A percentile compares a stretch with the other conserved stretches of the same genome.
These are phyloP conservation scores for Trametes coccinea DNA, from an alignment of 768 basidiomycete genomes.

Conservation along the genomic window DNA sequence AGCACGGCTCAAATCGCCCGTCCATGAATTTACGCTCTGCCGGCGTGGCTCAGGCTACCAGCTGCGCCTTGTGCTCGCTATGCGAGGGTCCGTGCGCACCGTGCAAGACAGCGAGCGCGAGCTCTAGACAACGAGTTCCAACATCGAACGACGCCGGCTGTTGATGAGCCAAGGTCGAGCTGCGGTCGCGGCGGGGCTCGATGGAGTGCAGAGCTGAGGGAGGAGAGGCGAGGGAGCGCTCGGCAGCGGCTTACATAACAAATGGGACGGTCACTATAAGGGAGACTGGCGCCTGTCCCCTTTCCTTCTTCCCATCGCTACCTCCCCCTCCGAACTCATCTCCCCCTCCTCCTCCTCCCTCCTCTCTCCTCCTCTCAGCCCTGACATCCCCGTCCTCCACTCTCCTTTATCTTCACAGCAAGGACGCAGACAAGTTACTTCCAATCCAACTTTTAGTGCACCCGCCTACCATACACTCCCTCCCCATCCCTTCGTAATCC, in stretches of 20 bases:
- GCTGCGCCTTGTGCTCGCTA: too few relatives aligned
- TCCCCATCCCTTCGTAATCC: slow-evolving; percentile 10
- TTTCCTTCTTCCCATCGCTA: slow-evolving; percentile 1
- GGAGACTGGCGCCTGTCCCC: slow-evolving; percentile 8
- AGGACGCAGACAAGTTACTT: slow-evolving; percentile 3
- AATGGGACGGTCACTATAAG: slow-evolving; percentile 6
- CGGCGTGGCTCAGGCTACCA: too few relatives aligned
- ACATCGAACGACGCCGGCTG: slow-evolving; percentile 5
- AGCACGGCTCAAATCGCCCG: slow-evolving; percentile 2
- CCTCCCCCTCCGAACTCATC: slow-evolving; percentile 6
- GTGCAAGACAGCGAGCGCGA: background rate
- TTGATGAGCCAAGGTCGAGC: slow-evolving; percentile 6
- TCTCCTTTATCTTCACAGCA: slow-evolving; percentile 19
- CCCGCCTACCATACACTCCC: slow-evolving; percentile 1
- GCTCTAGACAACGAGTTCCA: slow-evolving; percentile 2
- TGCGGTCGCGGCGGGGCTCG: slow-evolving; percentile 18
- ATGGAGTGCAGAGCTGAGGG: background rate
- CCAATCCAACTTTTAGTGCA: background rate
- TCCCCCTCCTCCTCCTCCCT: background rate
- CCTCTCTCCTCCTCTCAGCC: slow-evolving; percentile 7
- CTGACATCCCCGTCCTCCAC: slow-evolving; percentile 19
- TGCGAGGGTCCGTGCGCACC: background rate
- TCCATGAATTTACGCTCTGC: too few relatives aligned
- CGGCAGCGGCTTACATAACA: slow-evolving; percentile 14
- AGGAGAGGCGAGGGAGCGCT: background rate